phyloP scores from a whole-genome alignment of 257 asterid species.

The Petunia secreta region DNA sequence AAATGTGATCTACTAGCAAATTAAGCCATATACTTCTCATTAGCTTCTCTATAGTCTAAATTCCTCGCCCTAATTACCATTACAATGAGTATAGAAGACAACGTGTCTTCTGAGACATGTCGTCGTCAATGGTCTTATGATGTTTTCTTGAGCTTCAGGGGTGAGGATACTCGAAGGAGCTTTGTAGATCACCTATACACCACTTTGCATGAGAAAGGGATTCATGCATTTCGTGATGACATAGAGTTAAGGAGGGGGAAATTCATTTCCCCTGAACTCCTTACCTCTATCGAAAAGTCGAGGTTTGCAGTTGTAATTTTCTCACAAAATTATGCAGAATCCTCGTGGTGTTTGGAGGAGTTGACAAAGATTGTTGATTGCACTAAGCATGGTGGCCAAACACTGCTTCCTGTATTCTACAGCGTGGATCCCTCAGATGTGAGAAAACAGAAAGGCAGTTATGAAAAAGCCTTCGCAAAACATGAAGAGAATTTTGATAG shows the following conservation, averaged over 20 bases:
- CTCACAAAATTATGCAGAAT: slow-evolving; percentile 26
- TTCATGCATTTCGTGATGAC: slow-evolving; percentile 27
- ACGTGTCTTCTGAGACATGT: slow-evolving; percentile 1
- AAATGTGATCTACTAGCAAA: not conserved
- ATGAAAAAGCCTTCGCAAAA: slow-evolving; percentile 1
- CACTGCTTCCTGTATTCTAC: slow-evolving; percentile 29
- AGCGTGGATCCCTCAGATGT: slow-evolving; percentile 27
- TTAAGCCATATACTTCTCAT: not conserved
- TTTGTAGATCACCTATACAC: slow-evolving; percentile 30
- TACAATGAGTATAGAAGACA: not conserved
- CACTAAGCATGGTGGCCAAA: not conserved
- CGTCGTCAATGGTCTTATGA: slow-evolving; percentile 17
- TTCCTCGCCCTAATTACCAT: too few species aligned
- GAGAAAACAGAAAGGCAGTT: slow-evolving; percentile 27
- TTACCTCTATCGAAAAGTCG: not conserved
- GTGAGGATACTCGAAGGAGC: slow-evolving; percentile 31
- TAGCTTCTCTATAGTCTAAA: not conserved
- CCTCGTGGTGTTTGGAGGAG: slow-evolving; percentile 32
- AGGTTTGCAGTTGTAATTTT: slow-evolving; percentile 24
- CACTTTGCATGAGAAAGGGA: not conserved
- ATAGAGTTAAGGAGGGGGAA: slow-evolving; percentile 21
- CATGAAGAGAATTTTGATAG: not conserved
- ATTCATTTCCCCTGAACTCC: slow-evolving; percentile 22
- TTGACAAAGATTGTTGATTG: slow-evolving; percentile 22
- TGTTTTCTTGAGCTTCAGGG: slow-evolving; percentile 36